Evolutionary conservation across 2,329 filamentous ascomycete species (phyloP), one percentile per base, ranked within the genome.

Genomic region (Pseudopithomyces chartarum): DNA sequence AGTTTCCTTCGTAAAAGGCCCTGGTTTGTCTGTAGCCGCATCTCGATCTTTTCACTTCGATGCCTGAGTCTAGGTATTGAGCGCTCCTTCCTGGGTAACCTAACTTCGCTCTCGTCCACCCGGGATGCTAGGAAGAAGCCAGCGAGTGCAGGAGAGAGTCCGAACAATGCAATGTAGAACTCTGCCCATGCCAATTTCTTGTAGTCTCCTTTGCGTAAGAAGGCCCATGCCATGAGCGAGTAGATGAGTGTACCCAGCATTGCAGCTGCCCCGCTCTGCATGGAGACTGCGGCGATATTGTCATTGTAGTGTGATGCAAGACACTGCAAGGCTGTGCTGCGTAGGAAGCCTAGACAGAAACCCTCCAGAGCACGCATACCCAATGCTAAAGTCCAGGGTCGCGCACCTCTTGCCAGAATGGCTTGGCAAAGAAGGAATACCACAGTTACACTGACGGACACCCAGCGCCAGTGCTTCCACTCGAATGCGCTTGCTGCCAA

Each of bases 231-330:
- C 1, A 66, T 7, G 1, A 26, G 3, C 0, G 63, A 65, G 33
- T 70, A 65, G 0, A 65, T 44, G 1, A 59, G 11, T 0, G 59
- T 60, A 2, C 68, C 70, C 2, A 56, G 11, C n/a, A 67, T 59
- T 0, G 56, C 67, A 2, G 56, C 55, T 6, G 48, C 64, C 0
- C 58, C 60, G 0, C 73, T 68, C 10, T 74, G 71, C 34, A 73
- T 66, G 2, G 73, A 75, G 38, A 74, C 74, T 3, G 76, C 61
- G 1, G 75, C 69, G 2, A 68, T 23, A 12, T 71, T 56, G 34
- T 62, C 55, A 20, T 50, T 56, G 46, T 67, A 72, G 38, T 72
- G 70, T 2, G 54, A 55, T 1, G 62, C 62, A 1, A 70, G 57
- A 4, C 56, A 57, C 1, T 64, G 45, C 8, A 55, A 61, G 3